These are phyloP conservation scores for Lasiodiplodia theobromae DNA, from an alignment of 2,329 filamentous ascomycete species.

Conservation along the genomic window DNA sequence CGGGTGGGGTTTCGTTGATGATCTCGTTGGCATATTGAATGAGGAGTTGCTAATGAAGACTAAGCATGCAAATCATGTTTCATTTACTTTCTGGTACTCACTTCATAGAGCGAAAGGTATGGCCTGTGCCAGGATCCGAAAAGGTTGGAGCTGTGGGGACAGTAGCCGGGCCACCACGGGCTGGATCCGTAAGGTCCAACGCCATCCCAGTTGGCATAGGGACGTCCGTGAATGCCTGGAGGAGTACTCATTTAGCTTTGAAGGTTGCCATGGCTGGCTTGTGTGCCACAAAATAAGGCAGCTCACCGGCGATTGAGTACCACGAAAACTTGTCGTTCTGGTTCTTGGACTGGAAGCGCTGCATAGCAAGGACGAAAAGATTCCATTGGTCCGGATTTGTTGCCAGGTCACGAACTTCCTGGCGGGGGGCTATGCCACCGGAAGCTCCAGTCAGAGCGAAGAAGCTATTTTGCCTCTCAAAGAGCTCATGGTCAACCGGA, in stretches of 20 bases:
- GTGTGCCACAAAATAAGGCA: neutral
- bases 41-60: constrained; percentile 44
- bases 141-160: constrained; percentile 76
- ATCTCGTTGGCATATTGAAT: constrained; percentile 45
- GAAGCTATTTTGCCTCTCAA: constrained; percentile 9
- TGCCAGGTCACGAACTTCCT: constrained; percentile 71
- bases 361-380: constrained; percentile 76
- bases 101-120: constrained; percentile 72
- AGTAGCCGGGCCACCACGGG: constrained; percentile 65
- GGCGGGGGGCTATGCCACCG: constrained; percentile 52
- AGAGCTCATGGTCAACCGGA: neutral
- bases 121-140: constrained; percentile 89
- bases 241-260: neutral
- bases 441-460: constrained; percentile 37
- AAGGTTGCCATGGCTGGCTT: neutral
- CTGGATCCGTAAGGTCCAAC: constrained; percentile 29
- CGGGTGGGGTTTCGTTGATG: constrained; percentile 45
- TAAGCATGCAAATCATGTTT: neutral
- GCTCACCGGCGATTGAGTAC: constrained; percentile 76
- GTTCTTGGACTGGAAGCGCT: constrained; percentile 70
- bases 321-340: constrained; percentile 73
- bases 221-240: constrained; percentile 45
- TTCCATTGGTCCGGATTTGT: constrained; percentile 73
- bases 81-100: constrained; percentile 36
- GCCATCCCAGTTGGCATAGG: constrained; percentile 39